Base-by-base conservation (phyloP, 441 rosid species). In the Metrosideros polymorpha region DNA sequence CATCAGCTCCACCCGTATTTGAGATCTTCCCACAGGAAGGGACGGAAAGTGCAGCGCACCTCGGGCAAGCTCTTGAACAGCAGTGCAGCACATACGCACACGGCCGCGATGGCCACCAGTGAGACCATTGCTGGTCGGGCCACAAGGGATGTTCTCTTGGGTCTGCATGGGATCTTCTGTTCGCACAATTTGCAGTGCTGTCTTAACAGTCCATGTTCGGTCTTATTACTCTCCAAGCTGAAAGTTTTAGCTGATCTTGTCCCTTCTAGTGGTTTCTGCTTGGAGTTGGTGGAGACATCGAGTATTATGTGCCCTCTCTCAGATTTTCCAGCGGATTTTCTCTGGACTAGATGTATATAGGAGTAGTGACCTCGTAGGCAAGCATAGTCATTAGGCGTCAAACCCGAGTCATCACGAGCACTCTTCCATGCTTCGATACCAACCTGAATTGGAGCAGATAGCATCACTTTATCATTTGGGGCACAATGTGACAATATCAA, bases 1-100 rank as follows among this genome's bases (percentile, higher is more conserved):
- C 59, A 32, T 89, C 87, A 93, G 82, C 89, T 92, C 17, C 93
- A 86, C 29, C 94, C 94, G 82, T 88, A 93, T 82, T 87, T 84
- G 50, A 93, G 89, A 47, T 82, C n/a, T 49, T 93, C 94, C 94
- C 95, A 93, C 92, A 92, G 91, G 91, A 93, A 93, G 6, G 94
- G 94, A 82, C 83, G 88, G 89, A 92, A 90, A 42, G 89, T 85
- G 35, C 88, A 89, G 12, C 84, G 87, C 51, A 93, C 93, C 84
- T 92, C 91, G 3, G 94, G 95, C 18, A 88, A 89, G 91, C 94
- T 92, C 87, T 92, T 93, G 90, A 92, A 93, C 86, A 93, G 89
- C 86, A 93, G 89, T 1, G 94, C 95, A 79, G 91, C 93, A 22
- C 94, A 93, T 6, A 93, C 94, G n/a, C 94, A 93, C 9, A 94